These are phyloP conservation scores for Aspergillus novoparasiticus DNA, from an alignment of 2,329 filamentous ascomycete genomes.

Conservation along the genomic window DNA sequence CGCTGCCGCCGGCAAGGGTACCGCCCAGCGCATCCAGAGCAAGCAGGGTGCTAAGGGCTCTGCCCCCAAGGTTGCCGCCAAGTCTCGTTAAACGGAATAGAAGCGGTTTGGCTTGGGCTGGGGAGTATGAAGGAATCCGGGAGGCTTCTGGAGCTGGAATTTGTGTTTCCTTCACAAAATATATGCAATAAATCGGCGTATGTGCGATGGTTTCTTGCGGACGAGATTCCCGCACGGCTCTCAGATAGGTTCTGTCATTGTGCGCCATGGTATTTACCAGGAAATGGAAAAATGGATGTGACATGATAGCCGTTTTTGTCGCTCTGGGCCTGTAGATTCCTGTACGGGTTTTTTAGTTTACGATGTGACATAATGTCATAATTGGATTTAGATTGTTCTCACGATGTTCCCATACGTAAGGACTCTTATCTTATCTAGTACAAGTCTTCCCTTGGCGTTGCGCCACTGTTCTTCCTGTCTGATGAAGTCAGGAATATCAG, in stretches of 20 bases:
- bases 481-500: background rate
- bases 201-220: conserved; percentile 27
- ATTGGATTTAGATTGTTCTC: conserved; percentile 2
- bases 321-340: conserved; percentile 18
- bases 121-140: conserved; percentile 27
- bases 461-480: background rate
- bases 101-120: conserved; percentile 33
- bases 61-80: conserved; percentile 79
- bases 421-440: background rate
- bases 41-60: conserved; percentile 98
- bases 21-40: conserved; percentile 79
- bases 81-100: conserved; percentile 69
- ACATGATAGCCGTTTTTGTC: conserved; percentile 23
- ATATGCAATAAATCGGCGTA: conserved; percentile 26
- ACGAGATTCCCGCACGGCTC: conserved; percentile 22
- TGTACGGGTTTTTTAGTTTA: conserved; percentile 2
- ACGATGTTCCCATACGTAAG: background rate
- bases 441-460: background rate
- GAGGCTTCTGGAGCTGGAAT: conserved; percentile 31
- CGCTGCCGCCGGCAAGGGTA: conserved; percentile 75
- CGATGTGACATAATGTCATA: conserved; percentile 8
- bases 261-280: conserved; percentile 25
- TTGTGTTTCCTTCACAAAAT: conserved; percentile 24
- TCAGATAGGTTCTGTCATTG: conserved; percentile 26
- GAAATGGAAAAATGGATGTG: conserved; percentile 31